Evolutionary conservation across 2,329 filamentous ascomycete genomes (phyloP), one percentile per base, ranked within the genome.

Genomic region (Aspergillus vadensis): DNA sequence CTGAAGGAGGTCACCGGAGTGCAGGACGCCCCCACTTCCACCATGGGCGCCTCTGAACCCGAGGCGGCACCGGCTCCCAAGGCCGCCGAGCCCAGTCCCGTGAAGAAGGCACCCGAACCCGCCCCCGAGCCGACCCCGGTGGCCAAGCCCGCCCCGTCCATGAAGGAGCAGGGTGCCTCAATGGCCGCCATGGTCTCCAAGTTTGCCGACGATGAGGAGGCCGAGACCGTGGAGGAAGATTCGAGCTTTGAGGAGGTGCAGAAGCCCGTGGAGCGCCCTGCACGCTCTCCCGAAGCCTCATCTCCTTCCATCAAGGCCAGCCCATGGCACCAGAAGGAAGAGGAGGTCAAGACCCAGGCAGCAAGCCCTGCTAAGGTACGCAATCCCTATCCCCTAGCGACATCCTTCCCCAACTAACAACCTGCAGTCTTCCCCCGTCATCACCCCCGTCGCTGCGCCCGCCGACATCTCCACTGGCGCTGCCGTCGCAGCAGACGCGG

Each of bases 241-340:
- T 94, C 91, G 1, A 91, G 89, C 78, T 97, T 97, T 67, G 93
- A 97, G 73, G 92, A 97, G 72, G 84, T 95, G 32, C 77, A 89
- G 32, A 92, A 91, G 72, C 91, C 91, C 19, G 79, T 85, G 10
- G 89, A 91, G 68, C 88, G 90, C 50, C 79, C 78, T n/a, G 68
- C 80, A 44, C 69, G 67, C 49, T 63, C 72, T 15, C 51, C 67
- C 19, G 67, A 65, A 7, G 55, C 64, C 19, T 67, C 67, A 25
- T 61, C 70, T 4, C 67, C 72, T 14, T 65, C 69, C n/a, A 63
- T 73, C 30, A 74, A 70, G 60, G 32, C 58, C 60, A 75, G 69
- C 62, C 69, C 71, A 2, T 66, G 70, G 64, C 66, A 67, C n/a
- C 69, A 70, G 38, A 71, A 72, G 63, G 71, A 74, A 54, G 59